Evolutionary conservation across 2,329 filamentous ascomycete species (phyloP), one percentile per base, ranked within the genome.

Genomic region (Diaporthe ilicicola): DNA sequence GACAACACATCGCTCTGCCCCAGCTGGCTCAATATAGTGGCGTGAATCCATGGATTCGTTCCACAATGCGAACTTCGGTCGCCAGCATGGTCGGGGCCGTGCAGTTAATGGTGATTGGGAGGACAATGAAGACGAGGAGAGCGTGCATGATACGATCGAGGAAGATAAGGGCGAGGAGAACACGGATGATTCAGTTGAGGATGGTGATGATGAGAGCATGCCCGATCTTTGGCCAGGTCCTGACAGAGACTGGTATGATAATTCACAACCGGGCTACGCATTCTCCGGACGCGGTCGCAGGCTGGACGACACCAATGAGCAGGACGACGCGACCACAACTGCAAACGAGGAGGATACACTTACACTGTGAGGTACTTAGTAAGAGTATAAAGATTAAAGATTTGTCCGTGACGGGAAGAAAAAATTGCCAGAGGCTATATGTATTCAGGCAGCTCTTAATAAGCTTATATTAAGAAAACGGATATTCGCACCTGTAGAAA

Each of bases 271-370:
- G 53, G 5, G 1, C 4, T 13, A 10, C 15, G 1, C n/a, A 13
- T 34, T 46, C 7, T 27, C 32, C 8, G 71, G 71, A 32, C 56
- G 8, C 24, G 71, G 71, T 24, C 71, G 50, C 17, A 70, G 56
- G 8, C 22, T 70, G 24, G 54, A 54, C 22, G 62, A 70, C 15
- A 62, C 62, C 27, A 2, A 34, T 13, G 42, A 68, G 3, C 13
- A 59, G 4, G 22, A n/a, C 27, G 19, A n/a, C 15, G 12, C 22
- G 10, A 12, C 42, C n/a, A 7, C 15, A 7, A 4, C 29, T 22
- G n/a, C 5, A 13, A 24, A 67, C 3, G 48, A 37, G 22, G 29
- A 29, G 7, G 62, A 44, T 4, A 7, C n/a, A 17, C n/a, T n/a
- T n/a, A n/a, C n/a, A n/a, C n/a, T n/a, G n/a, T n/a, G n/a, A n/a